Evolutionary conservation across 1,284 basidiomycete genomes (phyloP).

Genomic region (Pyrrhoderma lamaoense): DNA sequence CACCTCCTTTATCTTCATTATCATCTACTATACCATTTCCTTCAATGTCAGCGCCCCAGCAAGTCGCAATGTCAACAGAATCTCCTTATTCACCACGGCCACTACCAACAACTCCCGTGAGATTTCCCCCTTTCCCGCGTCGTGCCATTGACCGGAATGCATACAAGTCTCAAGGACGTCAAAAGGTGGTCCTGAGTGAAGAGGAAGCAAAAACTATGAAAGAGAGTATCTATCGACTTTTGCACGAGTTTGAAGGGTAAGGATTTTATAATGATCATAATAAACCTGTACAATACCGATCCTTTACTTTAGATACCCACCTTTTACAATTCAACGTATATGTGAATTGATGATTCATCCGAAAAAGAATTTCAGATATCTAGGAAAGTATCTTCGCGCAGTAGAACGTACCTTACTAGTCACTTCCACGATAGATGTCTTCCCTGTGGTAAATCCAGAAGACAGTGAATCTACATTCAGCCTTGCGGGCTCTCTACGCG

Average conservation of each 20-base stretch:
- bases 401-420: slow-evolving; percentile 82
- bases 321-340: slow-evolving; percentile 89
- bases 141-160: slow-evolving; percentile 32
- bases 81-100: slow-evolving; percentile 18
- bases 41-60: slow-evolving; percentile 30
- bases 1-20: slow-evolving; percentile 18
- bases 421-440: slow-evolving; percentile 70
- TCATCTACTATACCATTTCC: background rate
- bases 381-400: slow-evolving; percentile 89
- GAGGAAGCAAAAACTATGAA: slow-evolving; percentile 60
- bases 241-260: slow-evolving; percentile 76
- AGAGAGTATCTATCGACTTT: slow-evolving; percentile 49
- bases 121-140: slow-evolving; percentile 70
- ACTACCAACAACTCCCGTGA: slow-evolving; percentile 53
- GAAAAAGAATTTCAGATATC: slow-evolving; percentile 61
- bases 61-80: slow-evolving; percentile 8
- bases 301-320: slow-evolving; percentile 49
- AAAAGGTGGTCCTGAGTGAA: slow-evolving; percentile 53
- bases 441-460: slow-evolving; percentile 39
- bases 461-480: slow-evolving; percentile 25
- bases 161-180: slow-evolving; percentile 44
- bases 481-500: slow-evolving; percentile 38
- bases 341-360: slow-evolving; percentile 80
- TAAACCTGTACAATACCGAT: background rate
- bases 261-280: background rate